phyloP scores from a whole-genome alignment of 2,329 filamentous ascomycete genomes.

The Fusarium sp. region DNA sequence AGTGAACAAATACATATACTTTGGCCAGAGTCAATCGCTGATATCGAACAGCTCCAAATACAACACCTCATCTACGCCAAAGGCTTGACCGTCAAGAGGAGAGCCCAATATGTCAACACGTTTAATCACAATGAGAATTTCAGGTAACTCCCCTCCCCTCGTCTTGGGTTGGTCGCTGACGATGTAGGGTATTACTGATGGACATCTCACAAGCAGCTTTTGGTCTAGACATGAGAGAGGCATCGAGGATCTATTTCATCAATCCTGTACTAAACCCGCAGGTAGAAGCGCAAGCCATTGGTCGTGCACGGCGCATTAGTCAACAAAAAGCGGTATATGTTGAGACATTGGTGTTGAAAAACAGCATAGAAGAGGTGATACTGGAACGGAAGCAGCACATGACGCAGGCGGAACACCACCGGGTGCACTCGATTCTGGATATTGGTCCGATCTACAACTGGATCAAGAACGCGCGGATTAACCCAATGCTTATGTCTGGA shows the following conservation, averaged over 20 bases:
- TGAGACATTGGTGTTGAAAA: conserved; percentile 84
- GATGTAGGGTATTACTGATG: conserved; percentile 80
- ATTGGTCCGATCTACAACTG: conserved; percentile 69
- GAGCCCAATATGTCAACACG: conserved; percentile 80
- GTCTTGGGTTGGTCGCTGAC: conserved; percentile 4
- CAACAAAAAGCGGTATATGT: conserved; percentile 83
- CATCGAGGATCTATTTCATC: conserved; percentile 89
- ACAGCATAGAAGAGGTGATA: conserved; percentile 88
- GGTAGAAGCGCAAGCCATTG: conserved; percentile 90
- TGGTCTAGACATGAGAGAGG: conserved; percentile 85
- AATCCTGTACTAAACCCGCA: conserved; percentile 88
- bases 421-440: conserved; percentile 68
- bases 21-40: background rate
- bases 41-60: conserved; percentile 62
- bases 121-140: conserved; percentile 79
- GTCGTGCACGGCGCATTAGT: conserved; percentile 88
- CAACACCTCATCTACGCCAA: conserved; percentile 76
- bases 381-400: conserved; percentile 78
- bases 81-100: conserved; percentile 68
- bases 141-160: conserved; percentile 52
- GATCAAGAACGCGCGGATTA: conserved; percentile 66
- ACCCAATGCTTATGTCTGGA: conserved; percentile 49
- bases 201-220: conserved; percentile 91
- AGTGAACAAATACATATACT: conserved; percentile 41
- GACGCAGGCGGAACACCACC: conserved; percentile 73